Base-by-base conservation (phyloP, 805 yeast genomes). In the Priceomyces melissophilus region DNA sequence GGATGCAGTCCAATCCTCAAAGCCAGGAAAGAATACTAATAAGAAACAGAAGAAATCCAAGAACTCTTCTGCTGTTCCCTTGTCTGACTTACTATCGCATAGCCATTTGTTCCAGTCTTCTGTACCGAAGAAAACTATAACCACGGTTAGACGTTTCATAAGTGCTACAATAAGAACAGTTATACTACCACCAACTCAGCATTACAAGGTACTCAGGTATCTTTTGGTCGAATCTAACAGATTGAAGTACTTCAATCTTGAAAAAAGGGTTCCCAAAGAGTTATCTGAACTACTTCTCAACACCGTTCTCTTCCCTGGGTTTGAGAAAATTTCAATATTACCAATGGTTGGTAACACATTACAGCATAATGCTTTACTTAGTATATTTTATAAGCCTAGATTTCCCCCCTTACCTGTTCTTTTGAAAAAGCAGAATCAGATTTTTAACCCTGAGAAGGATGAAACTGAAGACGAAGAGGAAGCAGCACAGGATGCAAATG, bases 301-400 rank as follows among this genome's bases (percentile, higher is more conserved):
- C 3, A 61, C 85, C n/a, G 76, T 87, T 2, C 50, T 87, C 31
- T 79, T 75, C 55, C 96, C 96, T 2, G 87, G 84, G 3, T 67
- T 68, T 30, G 82, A 81, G 38, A 72, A 75, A 31, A 73, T 76
- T 32, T 81, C 88, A 10, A 69, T 86, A 25, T 67, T 86, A 45
- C 96, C 96, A 7, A 78, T 90, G 43, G 82, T 84, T 1, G 60
- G 78, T 10, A 63, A 69, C 2, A 53, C 84, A 4, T 56, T 84
- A 44, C 70, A 69, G 3, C 60, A 72, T 32, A 78, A 79, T 52
- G 74, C 69, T 7, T 55, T 76, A 14, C 56, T 82, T 32, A 78
- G 86, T 53, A 68, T 84, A 1, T 69, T 87, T 50, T 73, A 78
- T 40, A 84, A 84, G 52, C 95, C 96, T 32, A 71, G 93, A 52